Evolutionary conservation across 2,329 filamentous ascomycete species (phyloP), one percentile per base, ranked within the genome.

Genomic region (Xylaria polymorpha): DNA sequence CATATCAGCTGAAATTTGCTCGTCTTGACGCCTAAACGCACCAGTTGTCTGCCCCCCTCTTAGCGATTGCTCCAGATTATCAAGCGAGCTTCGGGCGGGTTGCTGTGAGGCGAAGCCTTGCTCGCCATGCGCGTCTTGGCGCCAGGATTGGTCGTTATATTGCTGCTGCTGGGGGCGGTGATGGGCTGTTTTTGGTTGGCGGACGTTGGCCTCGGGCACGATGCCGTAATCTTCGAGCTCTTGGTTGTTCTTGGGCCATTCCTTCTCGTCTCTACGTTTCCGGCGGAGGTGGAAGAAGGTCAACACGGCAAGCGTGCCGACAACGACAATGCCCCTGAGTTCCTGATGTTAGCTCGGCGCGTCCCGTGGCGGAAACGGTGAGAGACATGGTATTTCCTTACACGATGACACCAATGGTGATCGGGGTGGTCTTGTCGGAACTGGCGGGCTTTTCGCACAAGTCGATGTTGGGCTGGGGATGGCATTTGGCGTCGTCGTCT

Each of bases 211-310:
- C 25, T 71, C 66, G 15, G 59, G 60, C 1, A 58, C 72, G 25
- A 78, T 53, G 35, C 77, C 77, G 68, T 79, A 79, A 61, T 77
- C 77, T 18, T 78, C 77, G 41, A 79, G 72, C 58, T 79, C 77
- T 43, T 78, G 76, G 62, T 74, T 74, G 66, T 73, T 74, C 73
- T 78, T 78, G 48, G 73, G 71, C 73, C 75, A 78, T 50, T 79
- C 77, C 25, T 51, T 48, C 66, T 73, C 62, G 66, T 79, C 77
- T 20, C 41, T 64, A 20, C 72, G 71, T 60, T 75, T 66, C 35
- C 73, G 72, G 18, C 75, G 71, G 22, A 77, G n/a, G 63, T 79
- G 76, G 9, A 79, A 57, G 39, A 73, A 67, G n/a, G 67, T 60
- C 15, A 79, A 74, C 4, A 71, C 64, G 1, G 22, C 51, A 41